Base-by-base conservation (phyloP, 2,329 filamentous ascomycete genomes). In the Fusarium sp. region DNA sequence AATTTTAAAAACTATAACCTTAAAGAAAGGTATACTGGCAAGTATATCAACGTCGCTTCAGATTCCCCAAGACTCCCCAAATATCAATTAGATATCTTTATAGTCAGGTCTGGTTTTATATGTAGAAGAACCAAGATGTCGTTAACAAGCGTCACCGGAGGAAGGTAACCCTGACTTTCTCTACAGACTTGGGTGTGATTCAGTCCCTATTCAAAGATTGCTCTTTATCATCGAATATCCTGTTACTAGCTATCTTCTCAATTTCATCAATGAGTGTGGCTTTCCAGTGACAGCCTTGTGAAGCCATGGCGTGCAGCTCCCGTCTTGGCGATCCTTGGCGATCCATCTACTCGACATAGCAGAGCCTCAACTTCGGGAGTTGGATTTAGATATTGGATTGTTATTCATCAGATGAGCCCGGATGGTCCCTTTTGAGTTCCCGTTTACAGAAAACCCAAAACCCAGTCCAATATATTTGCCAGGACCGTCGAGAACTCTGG, bases 261-360 rank as follows among this genome's bases (percentile, higher is more conserved):
- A 5, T 18, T 7, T 35, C 18, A 35, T 35, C 31, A 33, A 8
- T 16, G 5, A 33, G 7, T 35, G 16, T 18, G 33, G 33, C 33
- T n/a, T n/a, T 35, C 2, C 8, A n/a, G 18, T 35, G 8, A 9
- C 16, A 35, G 33, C 33, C 33, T 35, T 35, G 8, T 33, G 5
- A 35, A 35, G 33, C 33, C 33, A 35, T 35, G 33, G 33, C 28
- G 24, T 44, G 31, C 33, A 53, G 15, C 39, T 46, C 59, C 59
- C 61, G 59, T 43, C 59, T 63, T 64, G 50, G 57, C 57, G 35
- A 6, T 7, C 7, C 59, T 64, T 63, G 59, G 61, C 59, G 33
- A 37, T 37, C n/a, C 33, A 18, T 35, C 15, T 13, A 26, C 16
- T 6, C 9, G 18, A n/a, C 29, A 20, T 16, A 39, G 43, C 59